These are phyloP conservation scores for Esteya vermicola DNA, from an alignment of 2,329 filamentous ascomycete genomes.

Conservation along the genomic window DNA sequence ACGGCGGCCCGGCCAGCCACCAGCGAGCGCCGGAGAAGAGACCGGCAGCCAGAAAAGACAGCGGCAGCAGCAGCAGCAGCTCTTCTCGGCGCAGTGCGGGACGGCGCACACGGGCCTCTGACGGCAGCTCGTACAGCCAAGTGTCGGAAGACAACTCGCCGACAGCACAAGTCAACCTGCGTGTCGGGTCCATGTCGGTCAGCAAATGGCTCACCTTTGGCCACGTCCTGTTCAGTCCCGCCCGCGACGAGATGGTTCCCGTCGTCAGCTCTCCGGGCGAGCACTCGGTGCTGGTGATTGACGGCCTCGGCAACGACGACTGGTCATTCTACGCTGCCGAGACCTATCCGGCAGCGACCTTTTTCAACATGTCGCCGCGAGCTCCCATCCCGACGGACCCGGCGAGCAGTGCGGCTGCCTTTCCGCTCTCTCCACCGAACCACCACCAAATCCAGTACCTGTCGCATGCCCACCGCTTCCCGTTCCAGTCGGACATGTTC, in stretches of 20 bases:
- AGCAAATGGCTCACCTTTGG: conserved; percentile 83
- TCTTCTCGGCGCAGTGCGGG: conserved; percentile 13
- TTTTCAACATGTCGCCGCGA: conserved; percentile 60
- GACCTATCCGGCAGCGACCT: conserved; percentile 59
- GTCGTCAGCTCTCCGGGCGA: conserved; percentile 35
- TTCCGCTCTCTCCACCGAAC: conserved; percentile 48
- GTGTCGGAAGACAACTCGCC: conserved; percentile 45
- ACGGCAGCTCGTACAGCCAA: conserved; percentile 29
- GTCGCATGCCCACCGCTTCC: conserved; percentile 51
- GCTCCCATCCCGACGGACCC: conserved; percentile 33
- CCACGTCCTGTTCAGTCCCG: conserved; percentile 68
- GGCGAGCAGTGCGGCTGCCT: conserved; percentile 25
- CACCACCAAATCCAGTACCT: conserved; percentile 61
- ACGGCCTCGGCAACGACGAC: conserved; percentile 75
- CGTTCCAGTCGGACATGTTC: conserved; percentile 64
- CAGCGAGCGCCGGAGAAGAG: no score
- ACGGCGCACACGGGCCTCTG: conserved; percentile 21
- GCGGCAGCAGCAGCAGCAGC: conserved; percentile 14
- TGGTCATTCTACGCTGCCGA: conserved; percentile 80
- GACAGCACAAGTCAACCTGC: conserved; percentile 57
- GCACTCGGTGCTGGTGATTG: conserved; percentile 59
- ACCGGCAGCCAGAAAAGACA: conserved; percentile 8
- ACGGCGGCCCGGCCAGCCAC: conserved; percentile 23
- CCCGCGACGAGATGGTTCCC: conserved; percentile 53
- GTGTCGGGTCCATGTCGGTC: conserved; percentile 69